Conservation (phyloP, 2,329 filamentous ascomycete species). For the Colletotrichum tropicale region DNA sequence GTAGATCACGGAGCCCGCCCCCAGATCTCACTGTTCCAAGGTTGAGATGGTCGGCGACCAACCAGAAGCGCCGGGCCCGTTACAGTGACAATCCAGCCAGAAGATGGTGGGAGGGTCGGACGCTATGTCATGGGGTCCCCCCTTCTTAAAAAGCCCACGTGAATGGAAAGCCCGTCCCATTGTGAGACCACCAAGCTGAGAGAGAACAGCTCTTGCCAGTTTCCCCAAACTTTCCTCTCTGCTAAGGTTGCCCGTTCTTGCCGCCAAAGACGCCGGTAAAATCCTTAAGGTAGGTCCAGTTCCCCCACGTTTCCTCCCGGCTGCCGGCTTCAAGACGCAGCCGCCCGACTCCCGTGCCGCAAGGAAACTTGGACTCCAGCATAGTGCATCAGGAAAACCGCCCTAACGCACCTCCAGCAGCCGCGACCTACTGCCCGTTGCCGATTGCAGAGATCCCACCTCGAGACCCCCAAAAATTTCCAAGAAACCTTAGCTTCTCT, state of each 20-base stretch:
- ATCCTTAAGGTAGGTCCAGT: neutral
- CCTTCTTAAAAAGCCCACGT: neutral
- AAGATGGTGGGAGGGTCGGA: neutral
- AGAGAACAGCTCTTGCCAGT: neutral
- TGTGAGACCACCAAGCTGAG: neutral
- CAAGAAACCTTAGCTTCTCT: neutral
- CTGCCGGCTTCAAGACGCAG: neutral
- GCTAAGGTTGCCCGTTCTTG: neutral
- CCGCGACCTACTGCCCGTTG: neutral
- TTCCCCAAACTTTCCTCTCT: neutral
- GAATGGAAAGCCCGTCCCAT: neutral
- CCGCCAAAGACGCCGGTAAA: neutral
- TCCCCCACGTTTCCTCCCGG: neutral
- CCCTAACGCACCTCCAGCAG: constrained; percentile 4
- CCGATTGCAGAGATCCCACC: neutral
- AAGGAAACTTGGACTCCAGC: neutral
- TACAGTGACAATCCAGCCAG: neutral
- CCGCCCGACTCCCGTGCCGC: neutral
- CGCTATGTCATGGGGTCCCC: constrained; percentile 1
- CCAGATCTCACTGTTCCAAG: neutral
- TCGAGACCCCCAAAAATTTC: neutral
- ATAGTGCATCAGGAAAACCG: neutral
- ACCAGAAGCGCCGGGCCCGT: neutral
- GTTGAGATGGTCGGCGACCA: constrained; percentile 6
- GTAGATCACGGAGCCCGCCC: neutral